Base-by-base conservation (phyloP, 805 yeast species). In the Wickerhamiella bombiphila region DNA sequence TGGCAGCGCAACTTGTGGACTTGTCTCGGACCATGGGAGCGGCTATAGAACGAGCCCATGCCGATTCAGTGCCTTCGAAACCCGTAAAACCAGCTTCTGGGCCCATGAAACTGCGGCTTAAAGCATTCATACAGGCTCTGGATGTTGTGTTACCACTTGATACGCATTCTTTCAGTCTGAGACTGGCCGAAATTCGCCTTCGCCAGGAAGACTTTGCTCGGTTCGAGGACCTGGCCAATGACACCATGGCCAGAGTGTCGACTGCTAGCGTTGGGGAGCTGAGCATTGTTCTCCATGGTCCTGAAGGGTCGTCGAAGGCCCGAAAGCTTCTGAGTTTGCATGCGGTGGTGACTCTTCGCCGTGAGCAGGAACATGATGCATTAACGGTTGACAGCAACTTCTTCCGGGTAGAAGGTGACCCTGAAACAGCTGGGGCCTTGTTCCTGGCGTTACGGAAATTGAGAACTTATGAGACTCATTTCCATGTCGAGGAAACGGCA, bases 351-450 rank as follows among this genome's bases (percentile, higher is more conserved):
- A 26, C 35, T 21, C 17, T 26, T 7, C 40, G 32, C 13, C 34
- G 34, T 11, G 42, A 40, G 5, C 29, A 32, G 13, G 45, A 28
- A 5, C 30, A 22, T 20, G 38, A 34, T 18, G 22, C 37, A 6
- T 28, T 45, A 17, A 38, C 45, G 15, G 32, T 40, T 11, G 34
- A 35, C 5, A 46, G 49, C 30, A 45, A 47, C 20, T 44, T 38
- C 22, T 32, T 41, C n/a, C 29, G 35, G 3, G 31, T 48, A 7
- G 43, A 45, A 4, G 30, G 47, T 7, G 48, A 46, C 25, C 53
- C 53, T 0, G 45, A 42, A 4, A 35, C 51, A 1, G 36, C 46
- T 1, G 46, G 46, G 2, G 47, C 49, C 3, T 8, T 45, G 2
- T 41, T 34, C 16, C 32, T 41, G 2, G 50, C 52, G 2, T 15